Evolutionary conservation across 2,329 filamentous ascomycete species (phyloP).

Genomic region (Drechslerella dactyloides): DNA sequence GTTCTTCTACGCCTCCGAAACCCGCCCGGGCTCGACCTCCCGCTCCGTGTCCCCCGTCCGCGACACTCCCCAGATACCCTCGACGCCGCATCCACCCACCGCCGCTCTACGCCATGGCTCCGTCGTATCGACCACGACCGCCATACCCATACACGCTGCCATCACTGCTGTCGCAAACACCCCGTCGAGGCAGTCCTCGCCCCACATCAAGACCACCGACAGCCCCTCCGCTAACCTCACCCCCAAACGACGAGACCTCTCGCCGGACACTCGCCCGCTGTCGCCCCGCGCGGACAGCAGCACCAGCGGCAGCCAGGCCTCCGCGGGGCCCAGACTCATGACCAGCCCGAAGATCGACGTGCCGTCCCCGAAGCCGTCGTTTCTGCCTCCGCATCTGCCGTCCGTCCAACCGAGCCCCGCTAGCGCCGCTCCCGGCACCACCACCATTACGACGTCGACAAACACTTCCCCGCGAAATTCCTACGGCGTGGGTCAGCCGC

Average conservation of each 20-base stretch:
- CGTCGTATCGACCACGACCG: conserved; percentile 23
- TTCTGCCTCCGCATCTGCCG: conserved; percentile 21
- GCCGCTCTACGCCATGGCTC: conserved; percentile 28
- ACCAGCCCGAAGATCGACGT: conserved; percentile 26
- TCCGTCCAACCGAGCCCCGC: conserved; percentile 27
- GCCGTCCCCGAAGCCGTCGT: conserved; percentile 33
- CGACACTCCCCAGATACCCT: conserved; percentile 6
- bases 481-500: conserved; percentile 56
- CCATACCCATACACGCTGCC: conserved; percentile 6
- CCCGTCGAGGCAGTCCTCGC: conserved; percentile 25
- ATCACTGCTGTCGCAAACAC: background rate
- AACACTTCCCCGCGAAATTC: conserved; percentile 51
- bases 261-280: conserved; percentile 31
- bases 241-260: conserved; percentile 36
- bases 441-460: conserved; percentile 23
- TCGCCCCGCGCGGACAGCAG: conserved; percentile 44
- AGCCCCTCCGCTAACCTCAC: conserved; percentile 10
- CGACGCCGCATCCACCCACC: conserved; percentile 12
- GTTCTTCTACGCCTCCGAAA: conserved; percentile 77
- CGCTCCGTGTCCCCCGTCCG: conserved; percentile 43
- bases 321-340: conserved; percentile 28
- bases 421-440: conserved; percentile 3
- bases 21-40: conserved; percentile 51
- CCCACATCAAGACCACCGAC: conserved; percentile 31
- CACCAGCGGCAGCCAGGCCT: conserved; percentile 40